Evolutionary conservation across 805 yeast genomes (phyloP).

Genomic region (Kluyveromyces siamensis): DNA sequence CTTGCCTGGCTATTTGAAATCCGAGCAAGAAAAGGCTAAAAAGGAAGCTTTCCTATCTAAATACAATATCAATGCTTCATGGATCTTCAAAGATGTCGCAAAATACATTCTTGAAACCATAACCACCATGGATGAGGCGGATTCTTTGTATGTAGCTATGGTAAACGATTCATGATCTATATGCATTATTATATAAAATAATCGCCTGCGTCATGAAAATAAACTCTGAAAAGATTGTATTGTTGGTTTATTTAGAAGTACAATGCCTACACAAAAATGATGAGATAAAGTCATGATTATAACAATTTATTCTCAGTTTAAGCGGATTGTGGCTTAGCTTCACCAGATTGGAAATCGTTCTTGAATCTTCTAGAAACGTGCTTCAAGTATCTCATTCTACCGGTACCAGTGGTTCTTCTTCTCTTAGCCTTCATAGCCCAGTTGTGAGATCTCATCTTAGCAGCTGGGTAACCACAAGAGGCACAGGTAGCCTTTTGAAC

Average conservation of each 20-base stretch:
- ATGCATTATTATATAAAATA: neutral
- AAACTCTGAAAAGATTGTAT: conserved; percentile 4
- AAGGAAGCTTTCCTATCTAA: conserved; percentile 39
- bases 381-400: conserved; percentile 98
- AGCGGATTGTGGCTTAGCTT: conserved; percentile 57
- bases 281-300: conserved; percentile 5
- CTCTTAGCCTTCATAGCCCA: conserved; percentile 99
- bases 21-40: conserved; percentile 30
- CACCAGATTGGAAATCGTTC: conserved; percentile 96
- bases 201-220: neutral
- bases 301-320: conserved; percentile 27
- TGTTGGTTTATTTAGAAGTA: conserved; percentile 5
- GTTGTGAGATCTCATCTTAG: conserved; percentile 97
- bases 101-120: conserved; percentile 60
- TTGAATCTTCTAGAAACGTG: conserved; percentile 96
- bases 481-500: conserved; percentile 98
- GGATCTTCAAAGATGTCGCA: conserved; percentile 46
- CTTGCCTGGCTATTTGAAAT: conserved; percentile 31
- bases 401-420: conserved; percentile 99
- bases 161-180: conserved; percentile 19
- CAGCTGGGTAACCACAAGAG: conserved; percentile 99
- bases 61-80: conserved; percentile 1
- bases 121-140: conserved; percentile 72
- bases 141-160: conserved; percentile 61
- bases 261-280: conserved; percentile 7